Percentiles rank a stretch among this genome's conserved stretches.
Evolutionary conservation across 2,329 filamentous ascomycete species (phyloP).

Genomic region (Exophiala viscosa): DNA sequence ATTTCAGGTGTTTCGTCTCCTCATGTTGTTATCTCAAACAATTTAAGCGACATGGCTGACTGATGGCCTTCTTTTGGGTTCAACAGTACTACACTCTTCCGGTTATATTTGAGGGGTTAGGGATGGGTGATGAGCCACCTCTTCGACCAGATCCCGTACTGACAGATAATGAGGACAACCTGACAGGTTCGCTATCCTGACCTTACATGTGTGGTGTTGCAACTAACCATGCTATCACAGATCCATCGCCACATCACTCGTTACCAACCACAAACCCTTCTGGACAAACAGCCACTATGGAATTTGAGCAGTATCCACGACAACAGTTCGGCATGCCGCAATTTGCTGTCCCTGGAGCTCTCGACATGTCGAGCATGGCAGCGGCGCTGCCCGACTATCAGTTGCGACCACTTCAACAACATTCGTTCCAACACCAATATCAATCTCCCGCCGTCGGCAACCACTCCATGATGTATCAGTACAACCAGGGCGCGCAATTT

Average conservation of each 20-base stretch:
- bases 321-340: slow-evolving; percentile 19
- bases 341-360: slow-evolving; percentile 10
- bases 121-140: slow-evolving; percentile 29
- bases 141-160: slow-evolving; percentile 60
- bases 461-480: slow-evolving; percentile 26
- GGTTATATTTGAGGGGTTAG: slow-evolving; percentile 31
- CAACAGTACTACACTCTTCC: slow-evolving; percentile 31
- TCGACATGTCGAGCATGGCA: slow-evolving; percentile 30
- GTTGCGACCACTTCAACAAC: slow-evolving; percentile 25
- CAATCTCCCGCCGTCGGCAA: slow-evolving; percentile 7
- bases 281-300: slow-evolving; percentile 14
- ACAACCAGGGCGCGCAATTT: slow-evolving; percentile 29
- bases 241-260: slow-evolving; percentile 9
- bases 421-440: slow-evolving; percentile 20
- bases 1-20: slow-evolving; percentile 22
- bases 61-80: slow-evolving; percentile 32
- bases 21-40: slow-evolving; percentile 7
- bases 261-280: not conserved
- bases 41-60: slow-evolving; percentile 26
- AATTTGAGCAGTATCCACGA: slow-evolving; percentile 25
- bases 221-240: slow-evolving; percentile 6
- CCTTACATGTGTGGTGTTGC: not conserved
- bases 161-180: slow-evolving; percentile 72
- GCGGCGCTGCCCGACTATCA: slow-evolving; percentile 29
- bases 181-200: slow-evolving; percentile 30